These are phyloP conservation scores for Phyllostachys edulis DNA, from an alignment of 176 grass and related monocot species.

Conservation along the genomic window DNA sequence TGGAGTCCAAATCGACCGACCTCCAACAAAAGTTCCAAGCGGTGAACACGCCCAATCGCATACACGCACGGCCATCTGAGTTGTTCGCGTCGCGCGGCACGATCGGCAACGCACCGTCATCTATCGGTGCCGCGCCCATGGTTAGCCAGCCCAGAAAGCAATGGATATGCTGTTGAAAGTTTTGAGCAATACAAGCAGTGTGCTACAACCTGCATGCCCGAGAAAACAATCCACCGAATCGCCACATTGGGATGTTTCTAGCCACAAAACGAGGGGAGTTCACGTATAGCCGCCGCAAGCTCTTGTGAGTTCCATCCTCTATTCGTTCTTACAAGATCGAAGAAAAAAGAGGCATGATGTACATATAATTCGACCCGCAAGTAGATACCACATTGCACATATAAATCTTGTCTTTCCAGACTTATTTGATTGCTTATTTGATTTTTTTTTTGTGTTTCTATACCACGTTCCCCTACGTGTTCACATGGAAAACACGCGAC, in stretches of 20 bases:
- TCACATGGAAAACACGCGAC: background rate
- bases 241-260: background rate
- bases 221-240: constrained; percentile 21
- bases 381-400: too few species aligned
- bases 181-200: background rate
- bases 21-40: background rate
- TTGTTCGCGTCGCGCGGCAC: too few species aligned
- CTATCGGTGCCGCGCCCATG: background rate
- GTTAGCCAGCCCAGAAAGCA: constrained; percentile 17
- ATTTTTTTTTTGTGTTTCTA: background rate
- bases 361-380: too few species aligned
- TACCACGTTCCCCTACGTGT: background rate
- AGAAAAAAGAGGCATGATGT: too few species aligned
- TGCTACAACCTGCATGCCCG: background rate
- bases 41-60: background rate
- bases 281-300: background rate
- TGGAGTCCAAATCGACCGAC: background rate
- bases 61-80: background rate
- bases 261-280: background rate
- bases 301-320: too few species aligned
- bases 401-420: too few species aligned
- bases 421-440: background rate
- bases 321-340: too few species aligned
- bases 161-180: constrained; percentile 1
- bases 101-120: too few species aligned